phyloP scores from a whole-genome alignment of 169 alveolate species.

The Plasmodium gonderi region DNA sequence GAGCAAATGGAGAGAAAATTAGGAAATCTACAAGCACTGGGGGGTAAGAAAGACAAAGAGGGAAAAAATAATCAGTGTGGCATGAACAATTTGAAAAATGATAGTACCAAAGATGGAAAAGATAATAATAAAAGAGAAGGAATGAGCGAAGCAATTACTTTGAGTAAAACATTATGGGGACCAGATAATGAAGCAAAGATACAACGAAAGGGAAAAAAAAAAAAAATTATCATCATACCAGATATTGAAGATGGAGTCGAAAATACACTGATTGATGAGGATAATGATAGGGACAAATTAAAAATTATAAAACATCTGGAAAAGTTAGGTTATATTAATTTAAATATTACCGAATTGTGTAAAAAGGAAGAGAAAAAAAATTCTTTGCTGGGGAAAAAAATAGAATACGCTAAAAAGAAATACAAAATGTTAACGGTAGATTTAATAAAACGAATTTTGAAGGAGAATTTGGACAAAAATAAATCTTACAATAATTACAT shows the following conservation, averaged over 20 bases:
- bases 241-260: background rate
- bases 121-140: background rate
- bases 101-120: background rate
- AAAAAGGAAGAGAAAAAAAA: slow-evolving; percentile 65
- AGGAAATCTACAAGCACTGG: background rate
- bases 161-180: background rate
- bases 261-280: background rate
- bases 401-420: slow-evolving; percentile 60
- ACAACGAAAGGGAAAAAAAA: background rate
- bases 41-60: background rate
- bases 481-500: slow-evolving; percentile 11
- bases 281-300: background rate
- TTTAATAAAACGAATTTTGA: slow-evolving; percentile 52
- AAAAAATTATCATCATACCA: slow-evolving; percentile 36
- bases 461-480: slow-evolving; percentile 62
- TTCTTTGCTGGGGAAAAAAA: slow-evolving; percentile 70
- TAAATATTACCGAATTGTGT: slow-evolving; percentile 53
- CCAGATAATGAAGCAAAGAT: background rate
- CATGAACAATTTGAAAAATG: background rate
- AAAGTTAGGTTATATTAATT: slow-evolving; percentile 29
- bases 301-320: slow-evolving; percentile 55
- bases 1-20: background rate
- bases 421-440: slow-evolving; percentile 55
- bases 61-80: background rate
- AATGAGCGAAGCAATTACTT: background rate